Conservation (phyloP, 164 flowering plant genomes). For the Umbilicus rupestris region DNA sequence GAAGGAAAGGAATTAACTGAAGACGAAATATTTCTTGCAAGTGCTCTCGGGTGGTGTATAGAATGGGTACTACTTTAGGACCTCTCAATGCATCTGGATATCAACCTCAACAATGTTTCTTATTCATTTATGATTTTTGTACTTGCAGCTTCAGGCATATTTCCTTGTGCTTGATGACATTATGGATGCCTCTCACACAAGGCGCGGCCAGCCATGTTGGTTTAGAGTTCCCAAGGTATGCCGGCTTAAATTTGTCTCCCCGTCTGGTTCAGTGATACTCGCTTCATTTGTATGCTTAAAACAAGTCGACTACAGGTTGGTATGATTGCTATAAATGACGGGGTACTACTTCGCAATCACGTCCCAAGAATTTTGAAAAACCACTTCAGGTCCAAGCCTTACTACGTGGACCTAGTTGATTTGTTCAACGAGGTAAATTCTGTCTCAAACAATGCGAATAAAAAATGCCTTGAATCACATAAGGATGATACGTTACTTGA, state of each 20-base stretch:
- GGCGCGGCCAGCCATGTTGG: conserved; percentile 96
- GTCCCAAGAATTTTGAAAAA: conserved; percentile 69
- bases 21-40: conserved; percentile 63
- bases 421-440: conserved; percentile 78
- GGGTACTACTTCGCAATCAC: conserved; percentile 78
- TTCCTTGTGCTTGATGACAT: conserved; percentile 97
- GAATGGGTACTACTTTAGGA: conserved; percentile 61
- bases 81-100: background rate
- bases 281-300: background rate
- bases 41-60: conserved; percentile 91
- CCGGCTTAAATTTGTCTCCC: background rate
- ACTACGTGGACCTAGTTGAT: conserved; percentile 84
- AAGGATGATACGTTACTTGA: background rate
- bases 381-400: conserved; percentile 70
- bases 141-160: conserved; percentile 85
- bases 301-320: conserved; percentile 54
- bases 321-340: conserved; percentile 84
- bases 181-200: conserved; percentile 79
- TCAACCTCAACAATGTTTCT: background rate
- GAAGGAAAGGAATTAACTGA: conserved; percentile 59
- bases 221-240: conserved; percentile 69
- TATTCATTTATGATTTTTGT: background rate
- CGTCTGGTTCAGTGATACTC: background rate
- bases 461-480: background rate
- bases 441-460: conserved; percentile 1